phyloP scores from a whole-genome alignment of 2,329 filamentous ascomycete species.

The Fusarium duplospermum region DNA sequence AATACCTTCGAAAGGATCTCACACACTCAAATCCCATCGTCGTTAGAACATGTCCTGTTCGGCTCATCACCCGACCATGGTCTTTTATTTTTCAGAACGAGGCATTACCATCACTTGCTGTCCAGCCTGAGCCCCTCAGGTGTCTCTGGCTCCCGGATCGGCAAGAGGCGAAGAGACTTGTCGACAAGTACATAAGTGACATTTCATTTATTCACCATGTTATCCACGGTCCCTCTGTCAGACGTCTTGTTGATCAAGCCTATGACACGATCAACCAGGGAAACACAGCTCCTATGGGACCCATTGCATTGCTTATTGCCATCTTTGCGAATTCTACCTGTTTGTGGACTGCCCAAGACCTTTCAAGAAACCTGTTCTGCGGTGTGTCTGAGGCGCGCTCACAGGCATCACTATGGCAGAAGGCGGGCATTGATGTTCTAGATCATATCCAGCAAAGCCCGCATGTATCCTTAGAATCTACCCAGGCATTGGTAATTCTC shows the following conservation, averaged over 20 bases:
- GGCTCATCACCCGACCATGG: not conserved
- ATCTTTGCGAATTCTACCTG: not conserved
- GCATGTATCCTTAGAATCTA: not conserved
- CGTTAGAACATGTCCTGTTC: not conserved
- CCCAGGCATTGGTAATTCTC: not conserved
- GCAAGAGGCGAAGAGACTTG: slow-evolving; percentile 39
- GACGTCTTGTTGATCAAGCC: slow-evolving; percentile 37
- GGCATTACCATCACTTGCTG: not conserved
- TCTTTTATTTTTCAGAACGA: not conserved
- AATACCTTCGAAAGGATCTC: not conserved
- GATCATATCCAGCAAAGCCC: not conserved
- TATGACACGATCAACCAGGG: not conserved
- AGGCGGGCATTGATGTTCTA: slow-evolving; percentile 14
- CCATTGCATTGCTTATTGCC: not conserved
- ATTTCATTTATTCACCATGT: slow-evolving; percentile 43
- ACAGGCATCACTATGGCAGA: slow-evolving; percentile 45
- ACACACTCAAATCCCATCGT: not conserved
- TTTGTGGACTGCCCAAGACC: slow-evolving; percentile 38
- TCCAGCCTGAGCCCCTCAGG: not conserved
- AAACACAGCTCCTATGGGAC: not conserved
- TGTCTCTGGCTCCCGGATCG: slow-evolving; percentile 44
- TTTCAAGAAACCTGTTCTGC: slow-evolving; percentile 36
- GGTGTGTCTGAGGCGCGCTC: slow-evolving; percentile 37
- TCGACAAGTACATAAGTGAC: slow-evolving; percentile 43
- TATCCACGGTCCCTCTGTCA: slow-evolving; percentile 38